These are phyloP conservation scores for Didymosphaeria variabile DNA, from an alignment of 2,329 filamentous ascomycete genomes.

Conservation along the genomic window DNA sequence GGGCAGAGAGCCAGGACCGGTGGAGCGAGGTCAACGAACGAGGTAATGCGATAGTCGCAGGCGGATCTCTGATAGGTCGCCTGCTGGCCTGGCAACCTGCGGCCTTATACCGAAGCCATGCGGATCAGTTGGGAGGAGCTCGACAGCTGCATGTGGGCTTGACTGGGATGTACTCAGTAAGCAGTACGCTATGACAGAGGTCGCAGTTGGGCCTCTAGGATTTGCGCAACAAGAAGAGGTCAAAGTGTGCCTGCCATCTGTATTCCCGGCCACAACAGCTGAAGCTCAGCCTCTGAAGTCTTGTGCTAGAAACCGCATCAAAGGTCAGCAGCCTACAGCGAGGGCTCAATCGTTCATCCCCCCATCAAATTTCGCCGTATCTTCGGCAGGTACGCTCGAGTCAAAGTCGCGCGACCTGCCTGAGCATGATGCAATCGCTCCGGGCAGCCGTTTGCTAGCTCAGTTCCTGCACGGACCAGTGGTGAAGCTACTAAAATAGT, in stretches of 20 bases:
- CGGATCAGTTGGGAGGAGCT: slow-evolving; percentile 9
- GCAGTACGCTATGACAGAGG: slow-evolving; percentile 1
- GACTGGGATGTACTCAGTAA: slow-evolving; percentile 5
- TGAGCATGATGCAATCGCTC: slow-evolving; percentile 1
- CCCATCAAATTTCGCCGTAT: not conserved
- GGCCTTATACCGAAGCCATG: slow-evolving; percentile 9
- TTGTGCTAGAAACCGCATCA: not conserved
- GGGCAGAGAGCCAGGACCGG: slow-evolving; percentile 11
- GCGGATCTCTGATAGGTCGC: slow-evolving; percentile 6
- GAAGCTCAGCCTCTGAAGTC: not conserved
- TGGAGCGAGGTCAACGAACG: slow-evolving; percentile 1
- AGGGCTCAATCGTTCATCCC: not conserved
- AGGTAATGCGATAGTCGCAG: slow-evolving; percentile 9
- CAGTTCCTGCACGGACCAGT: slow-evolving; percentile 1
- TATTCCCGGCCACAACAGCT: not conserved
- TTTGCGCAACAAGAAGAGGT: slow-evolving; percentile 8
- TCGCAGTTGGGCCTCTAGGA: slow-evolving; percentile 1
- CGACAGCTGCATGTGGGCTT: slow-evolving; percentile 8
- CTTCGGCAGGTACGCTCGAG: not conserved
- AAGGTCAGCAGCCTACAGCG: no score
- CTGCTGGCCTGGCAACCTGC: slow-evolving; percentile 4
- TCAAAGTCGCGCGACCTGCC: not conserved
- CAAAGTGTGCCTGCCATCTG: not conserved
- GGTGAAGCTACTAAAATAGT: slow-evolving; percentile 17
- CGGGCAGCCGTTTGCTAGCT: slow-evolving; percentile 6